Conservation (phyloP, 768 basidiomycete species). For the Sistotremastrum niveocremeum region DNA sequence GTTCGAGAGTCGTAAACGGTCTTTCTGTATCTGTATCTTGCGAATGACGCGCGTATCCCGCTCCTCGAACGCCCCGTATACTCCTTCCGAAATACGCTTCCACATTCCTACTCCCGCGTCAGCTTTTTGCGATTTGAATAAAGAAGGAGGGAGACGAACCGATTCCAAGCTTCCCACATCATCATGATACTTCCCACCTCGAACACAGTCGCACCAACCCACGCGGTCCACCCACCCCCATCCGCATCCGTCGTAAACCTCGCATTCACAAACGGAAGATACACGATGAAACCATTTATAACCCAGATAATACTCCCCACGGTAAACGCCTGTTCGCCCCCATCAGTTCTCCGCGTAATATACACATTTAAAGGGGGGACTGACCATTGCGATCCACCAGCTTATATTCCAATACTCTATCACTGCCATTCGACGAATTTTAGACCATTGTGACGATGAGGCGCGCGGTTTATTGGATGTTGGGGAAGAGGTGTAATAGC, state of each 20-base stretch:
- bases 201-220: constrained; percentile 48
- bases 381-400: too few relatives aligned
- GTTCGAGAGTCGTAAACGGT: not conserved
- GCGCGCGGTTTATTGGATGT: too few relatives aligned
- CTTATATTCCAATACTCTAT: too few relatives aligned
- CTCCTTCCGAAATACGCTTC: constrained; percentile 7
- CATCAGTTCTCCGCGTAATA: too few relatives aligned
- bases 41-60: too few relatives aligned
- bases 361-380: too few relatives aligned
- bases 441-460: too few relatives aligned
- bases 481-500: too few relatives aligned
- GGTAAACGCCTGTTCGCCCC: constrained; percentile 14
- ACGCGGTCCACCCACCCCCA: constrained; percentile 33
- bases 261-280: constrained; percentile 29
- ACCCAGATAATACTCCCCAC: constrained; percentile 37
- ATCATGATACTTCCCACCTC: constrained; percentile 16
- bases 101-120: constrained; percentile 24
- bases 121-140: too few relatives aligned
- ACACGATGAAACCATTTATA: constrained; percentile 40
- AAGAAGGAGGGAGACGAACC: too few relatives aligned
- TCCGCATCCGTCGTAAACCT: constrained; percentile 14
- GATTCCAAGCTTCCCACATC: constrained; percentile 14
- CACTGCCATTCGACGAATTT: too few relatives aligned
- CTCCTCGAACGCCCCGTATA: not conserved
- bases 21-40: too few relatives aligned